A percentile compares a stretch with the other conserved stretches of the same genome.
These are phyloP conservation scores for Tolypocladium sp. DNA, from an alignment of 2,329 filamentous ascomycete species.

Conservation along the genomic window DNA sequence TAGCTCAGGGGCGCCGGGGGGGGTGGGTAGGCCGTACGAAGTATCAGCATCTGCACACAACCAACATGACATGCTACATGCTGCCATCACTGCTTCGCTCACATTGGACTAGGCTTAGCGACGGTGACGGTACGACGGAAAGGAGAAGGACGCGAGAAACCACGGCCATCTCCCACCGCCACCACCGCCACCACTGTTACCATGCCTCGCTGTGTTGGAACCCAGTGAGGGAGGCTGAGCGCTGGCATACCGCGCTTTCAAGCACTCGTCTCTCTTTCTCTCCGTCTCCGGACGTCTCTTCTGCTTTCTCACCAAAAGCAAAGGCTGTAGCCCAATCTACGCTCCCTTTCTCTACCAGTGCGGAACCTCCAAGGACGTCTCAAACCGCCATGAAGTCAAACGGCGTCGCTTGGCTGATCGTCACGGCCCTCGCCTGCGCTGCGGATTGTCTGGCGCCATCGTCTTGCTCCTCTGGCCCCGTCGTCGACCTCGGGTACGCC, in stretches of 20 bases:
- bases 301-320: no score
- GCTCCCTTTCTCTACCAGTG: not conserved
- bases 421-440: not conserved
- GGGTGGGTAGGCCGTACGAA: no score
- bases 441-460: not conserved
- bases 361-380: not conserved
- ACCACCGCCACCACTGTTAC: not conserved
- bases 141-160: not conserved
- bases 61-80: not conserved
- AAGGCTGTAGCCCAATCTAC: no score
- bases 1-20: no score
- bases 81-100: not conserved
- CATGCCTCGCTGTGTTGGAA: no score
- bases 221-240: not conserved
- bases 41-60: no score
- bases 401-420: not conserved
- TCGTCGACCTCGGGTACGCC: slow-evolving; percentile 35
- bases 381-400: not conserved
- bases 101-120: not conserved
- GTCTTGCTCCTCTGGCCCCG: not conserved
- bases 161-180: not conserved
- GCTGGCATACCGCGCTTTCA: not conserved
- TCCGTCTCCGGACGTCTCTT: not conserved
- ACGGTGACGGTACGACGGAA: not conserved
- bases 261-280: no score